Conservation (phyloP, 2,329 filamentous ascomycete species). For the Fusarium pseudocircinatum region DNA sequence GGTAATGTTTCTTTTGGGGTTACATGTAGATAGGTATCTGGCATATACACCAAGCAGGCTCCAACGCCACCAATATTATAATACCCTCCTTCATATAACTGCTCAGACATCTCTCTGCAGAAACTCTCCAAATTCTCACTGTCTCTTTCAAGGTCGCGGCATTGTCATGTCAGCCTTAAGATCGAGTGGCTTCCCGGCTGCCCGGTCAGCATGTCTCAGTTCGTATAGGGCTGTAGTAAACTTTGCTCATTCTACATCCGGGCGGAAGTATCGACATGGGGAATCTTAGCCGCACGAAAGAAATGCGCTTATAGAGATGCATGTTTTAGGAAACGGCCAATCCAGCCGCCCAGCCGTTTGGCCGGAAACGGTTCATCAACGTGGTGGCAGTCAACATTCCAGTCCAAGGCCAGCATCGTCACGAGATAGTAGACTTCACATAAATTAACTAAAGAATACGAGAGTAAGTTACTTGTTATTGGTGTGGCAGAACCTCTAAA, state of each 20-base stretch:
- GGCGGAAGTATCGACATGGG: background rate
- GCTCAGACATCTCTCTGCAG: background rate
- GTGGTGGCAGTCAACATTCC: background rate
- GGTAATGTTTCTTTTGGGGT: background rate
- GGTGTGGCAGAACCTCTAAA: conserved; percentile 1
- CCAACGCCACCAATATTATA: background rate
- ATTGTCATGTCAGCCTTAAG: background rate
- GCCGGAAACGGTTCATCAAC: background rate
- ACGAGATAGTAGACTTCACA: background rate
- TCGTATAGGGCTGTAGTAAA: background rate
- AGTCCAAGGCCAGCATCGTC: background rate
- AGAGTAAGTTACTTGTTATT: conserved; percentile 17
- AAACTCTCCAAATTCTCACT: background rate
- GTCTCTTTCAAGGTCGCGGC: accelerated
- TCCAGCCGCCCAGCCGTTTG: background rate
- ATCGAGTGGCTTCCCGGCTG: background rate
- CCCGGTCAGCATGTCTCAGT: background rate
- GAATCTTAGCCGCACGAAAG: background rate
- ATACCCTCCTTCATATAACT: background rate
- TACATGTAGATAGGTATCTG: background rate
- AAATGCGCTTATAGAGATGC: background rate
- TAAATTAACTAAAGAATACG: background rate
- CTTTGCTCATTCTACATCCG: background rate
- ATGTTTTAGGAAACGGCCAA: background rate
- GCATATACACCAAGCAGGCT: background rate